Evolutionary conservation across 1,284 basidiomycete species (phyloP), one percentile per base, ranked within the genome.

Genomic region (Cutaneotrichosporon curvatum): DNA sequence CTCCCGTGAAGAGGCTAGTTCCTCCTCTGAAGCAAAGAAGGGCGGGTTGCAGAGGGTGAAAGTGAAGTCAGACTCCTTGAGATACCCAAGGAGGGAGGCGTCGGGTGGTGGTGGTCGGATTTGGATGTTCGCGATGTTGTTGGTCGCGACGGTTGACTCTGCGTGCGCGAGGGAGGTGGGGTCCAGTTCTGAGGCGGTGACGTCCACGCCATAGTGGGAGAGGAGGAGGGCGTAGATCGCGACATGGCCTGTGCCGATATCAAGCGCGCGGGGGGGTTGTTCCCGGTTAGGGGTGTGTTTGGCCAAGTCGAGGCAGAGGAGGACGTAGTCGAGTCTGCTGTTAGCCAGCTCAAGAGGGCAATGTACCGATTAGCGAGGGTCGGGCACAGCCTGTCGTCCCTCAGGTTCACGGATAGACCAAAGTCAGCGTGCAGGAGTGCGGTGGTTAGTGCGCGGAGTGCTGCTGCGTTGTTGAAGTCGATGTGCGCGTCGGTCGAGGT

Each of bases 21-120:
- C 91, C 19, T 81, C 78, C 1, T 65, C 59, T 43, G 81, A 85
- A 12, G 73, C 65, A 63, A 94, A 97, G 70, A 97, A 97, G 0
- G 92, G 92, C 0, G 94, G 94, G 63, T 97, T 97, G 71, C 91
- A 96, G 81, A 97, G 88, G 0, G 81, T 81, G 57, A 92, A 87
- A 48, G 45, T 38, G 43, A 37, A 45, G 12, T 25, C 2, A 5
- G 23, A n/a, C 2, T 14, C 31, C 22, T 35, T 23, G 14, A 39
- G 31, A 15, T 39, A 31, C 4, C 32, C 44, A 7, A 45, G 34
- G n/a, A 45, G 19, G 1, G 19, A 30, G 9, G 16, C 20, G 23
- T 39, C 48, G 5, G 31, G 28, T 0, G 39, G 40, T 8, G 32
- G 35, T 4, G 40, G 22, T 6, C 20, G 22, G 37, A 40, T 18